These are phyloP conservation scores for Puccinia novopanici DNA, from an alignment of 1,284 basidiomycete genomes.

Conservation along the genomic window DNA sequence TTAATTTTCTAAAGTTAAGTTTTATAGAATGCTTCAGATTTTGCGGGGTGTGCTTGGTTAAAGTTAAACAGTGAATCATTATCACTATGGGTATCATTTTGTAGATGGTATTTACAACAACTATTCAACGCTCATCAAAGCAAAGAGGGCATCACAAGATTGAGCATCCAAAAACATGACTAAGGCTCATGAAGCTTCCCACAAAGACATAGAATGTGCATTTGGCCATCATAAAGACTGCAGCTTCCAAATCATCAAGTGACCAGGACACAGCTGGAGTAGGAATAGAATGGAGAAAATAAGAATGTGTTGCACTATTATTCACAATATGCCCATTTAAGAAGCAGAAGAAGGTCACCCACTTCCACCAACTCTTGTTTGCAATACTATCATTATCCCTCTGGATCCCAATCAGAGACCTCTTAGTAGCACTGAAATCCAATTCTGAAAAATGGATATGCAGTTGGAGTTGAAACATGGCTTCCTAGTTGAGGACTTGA, in stretches of 20 bases:
- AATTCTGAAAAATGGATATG: background rate
- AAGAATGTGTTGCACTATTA: background rate
- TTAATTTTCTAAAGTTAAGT: too few relatives aligned
- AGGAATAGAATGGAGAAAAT: background rate
- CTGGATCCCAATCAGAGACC: background rate
- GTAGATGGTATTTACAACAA: too few relatives aligned
- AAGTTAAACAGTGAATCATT: too few relatives aligned
- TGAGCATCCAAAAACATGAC: background rate
- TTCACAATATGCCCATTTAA: slow-evolving; percentile 18
- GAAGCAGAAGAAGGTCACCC: background rate
- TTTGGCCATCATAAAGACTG: slow-evolving; percentile 16
- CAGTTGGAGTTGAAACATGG: too few relatives aligned
- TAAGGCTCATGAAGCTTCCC: slow-evolving; percentile 13
- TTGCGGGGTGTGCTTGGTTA: too few relatives aligned
- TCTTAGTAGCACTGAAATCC: background rate
- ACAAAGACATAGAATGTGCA: background rate
- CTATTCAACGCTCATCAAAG: background rate
- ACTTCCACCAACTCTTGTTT: background rate
- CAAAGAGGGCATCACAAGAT: background rate
- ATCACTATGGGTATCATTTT: background rate
- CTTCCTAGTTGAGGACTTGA: too few relatives aligned
- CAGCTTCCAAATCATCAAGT: background rate
- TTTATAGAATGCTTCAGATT: too few relatives aligned
- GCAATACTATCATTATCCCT: background rate
- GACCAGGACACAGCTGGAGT: background rate